phyloP scores from a whole-genome alignment of 2,329 filamentous ascomycete species.

The Aspergillus aculeatus region DNA sequence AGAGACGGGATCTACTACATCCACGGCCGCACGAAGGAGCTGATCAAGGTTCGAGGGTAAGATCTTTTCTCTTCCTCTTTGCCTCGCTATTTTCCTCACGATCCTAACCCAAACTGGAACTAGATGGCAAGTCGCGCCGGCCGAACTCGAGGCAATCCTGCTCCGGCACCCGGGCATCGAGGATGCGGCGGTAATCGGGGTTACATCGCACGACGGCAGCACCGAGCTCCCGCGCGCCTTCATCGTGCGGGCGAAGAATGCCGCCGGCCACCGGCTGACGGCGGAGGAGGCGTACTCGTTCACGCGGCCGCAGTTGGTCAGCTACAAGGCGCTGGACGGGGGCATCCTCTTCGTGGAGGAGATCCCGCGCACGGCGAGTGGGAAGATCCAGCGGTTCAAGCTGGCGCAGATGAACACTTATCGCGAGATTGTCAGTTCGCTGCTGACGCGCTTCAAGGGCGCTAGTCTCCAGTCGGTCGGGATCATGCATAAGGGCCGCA shows the following conservation, averaged over 20 bases:
- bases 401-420: constrained; percentile 42
- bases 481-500: constrained; percentile 23
- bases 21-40: constrained; percentile 44
- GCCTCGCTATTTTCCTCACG: no score
- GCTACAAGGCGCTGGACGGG: constrained; percentile 50
- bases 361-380: constrained; percentile 51
- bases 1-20: constrained; percentile 41
- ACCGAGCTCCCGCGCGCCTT: constrained; percentile 48
- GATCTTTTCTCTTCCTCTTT: constrained; percentile 13
- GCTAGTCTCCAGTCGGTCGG: constrained; percentile 24
- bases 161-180: constrained; percentile 45
- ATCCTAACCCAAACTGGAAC: neutral
- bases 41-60: constrained; percentile 49
- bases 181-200: constrained; percentile 50
- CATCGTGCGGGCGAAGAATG: constrained; percentile 39
- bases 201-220: constrained; percentile 35
- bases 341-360: constrained; percentile 50
- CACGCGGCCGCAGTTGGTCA: constrained; percentile 42
- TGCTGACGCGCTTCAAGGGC: constrained; percentile 27
- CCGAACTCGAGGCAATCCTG: constrained; percentile 49
- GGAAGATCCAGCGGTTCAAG: constrained; percentile 50
- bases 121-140: constrained; percentile 50
- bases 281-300: constrained; percentile 47
- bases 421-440: constrained; percentile 35
- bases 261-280: constrained; percentile 25